Base-by-base conservation (phyloP, 257 asterid species). In the Ophiorrhiza pumila region DNA sequence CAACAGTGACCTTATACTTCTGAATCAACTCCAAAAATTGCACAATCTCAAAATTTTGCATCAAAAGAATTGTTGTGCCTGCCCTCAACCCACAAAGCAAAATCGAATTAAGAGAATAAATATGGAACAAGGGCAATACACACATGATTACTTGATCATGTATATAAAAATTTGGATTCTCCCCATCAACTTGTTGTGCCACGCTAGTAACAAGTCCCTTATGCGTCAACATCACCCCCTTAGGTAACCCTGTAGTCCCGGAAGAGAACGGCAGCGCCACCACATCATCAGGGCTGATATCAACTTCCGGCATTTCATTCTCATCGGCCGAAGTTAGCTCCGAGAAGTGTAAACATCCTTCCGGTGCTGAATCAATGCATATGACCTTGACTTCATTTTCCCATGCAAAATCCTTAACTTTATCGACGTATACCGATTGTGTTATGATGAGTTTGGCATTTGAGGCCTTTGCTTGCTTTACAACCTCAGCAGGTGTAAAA, bases 191-290 rank as follows among this genome's bases (percentile, higher is more conserved):
- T 32, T 91, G 97, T 78, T 94, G 98, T 0, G 97, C 97, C 2
- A 91, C 95, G 80, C 91, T 87, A 0, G 98, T 94, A 0, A 91
- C 98, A 0, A 88, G 80, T 4, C 97, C 96, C 49, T 84, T 87
- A 77, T 94, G 97, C 56, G 98, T 94, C 45, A 93, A 84, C 98
- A 93, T 93, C 77, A 93, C 98, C 5, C 98, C 98, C 78, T 93
- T 93, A 6, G 98, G 97, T 32, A 94, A 76, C 68, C 98, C 98
- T 5, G 97, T 94, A 49, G 98, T 94, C 7, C 98, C 98, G 37
- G 97, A 94, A 45, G 97, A 89, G 79, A 91, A 94, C 68, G 97
- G 98, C 77, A 94, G 83, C 5, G 97, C 96, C 76, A 94, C 97
- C 80, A 81, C 93, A 58, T 91, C 97, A 5, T 90, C 93, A 1